These are phyloP conservation scores for Pyrenophora tritici-repentis DNA, from an alignment of 2,329 filamentous ascomycete species.

Conservation along the genomic window DNA sequence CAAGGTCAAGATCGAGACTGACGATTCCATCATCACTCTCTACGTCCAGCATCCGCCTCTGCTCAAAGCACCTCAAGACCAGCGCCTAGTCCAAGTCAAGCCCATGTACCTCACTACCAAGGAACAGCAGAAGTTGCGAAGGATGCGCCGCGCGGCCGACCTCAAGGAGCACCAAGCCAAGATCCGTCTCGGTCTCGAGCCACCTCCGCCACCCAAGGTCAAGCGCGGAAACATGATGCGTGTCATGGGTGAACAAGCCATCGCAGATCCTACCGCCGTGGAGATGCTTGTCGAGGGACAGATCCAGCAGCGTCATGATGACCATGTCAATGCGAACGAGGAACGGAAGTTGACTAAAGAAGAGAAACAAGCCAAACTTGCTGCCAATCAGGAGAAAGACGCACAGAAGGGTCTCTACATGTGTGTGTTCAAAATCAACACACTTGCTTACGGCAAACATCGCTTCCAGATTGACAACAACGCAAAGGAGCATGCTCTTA, in stretches of 20 bases:
- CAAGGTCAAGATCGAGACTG: constrained; percentile 72
- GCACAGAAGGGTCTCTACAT: constrained; percentile 83
- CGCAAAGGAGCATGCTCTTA: constrained; percentile 84
- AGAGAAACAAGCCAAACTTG: constrained; percentile 81
- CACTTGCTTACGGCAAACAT: constrained; percentile 88
- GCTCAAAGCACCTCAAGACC: constrained; percentile 89
- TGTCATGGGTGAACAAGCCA: constrained; percentile 86
- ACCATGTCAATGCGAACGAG: constrained; percentile 79
- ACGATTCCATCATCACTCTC: constrained; percentile 86
- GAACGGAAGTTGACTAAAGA: constrained; percentile 88
- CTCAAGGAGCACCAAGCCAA: constrained; percentile 97
- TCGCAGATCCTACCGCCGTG: constrained; percentile 96
- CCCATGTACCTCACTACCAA: constrained; percentile 90
- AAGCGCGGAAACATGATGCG: constrained; percentile 98
- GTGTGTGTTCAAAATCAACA: constrained; percentile 86
- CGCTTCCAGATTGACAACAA: constrained; percentile 93
- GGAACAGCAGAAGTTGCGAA: constrained; percentile 87
- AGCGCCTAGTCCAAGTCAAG: constrained; percentile 76
- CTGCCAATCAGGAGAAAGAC: constrained; percentile 82
- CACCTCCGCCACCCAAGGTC: constrained; percentile 90
- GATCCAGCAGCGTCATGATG: constrained; percentile 81
- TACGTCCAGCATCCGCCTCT: constrained; percentile 93
- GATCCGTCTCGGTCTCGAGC: constrained; percentile 85
- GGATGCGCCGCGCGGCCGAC: constrained; percentile 88
- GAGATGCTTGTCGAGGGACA: constrained; percentile 92